These are phyloP conservation scores for Aulographum hederae DNA, from an alignment of 2,329 filamentous ascomycete genomes.

Conservation along the genomic window DNA sequence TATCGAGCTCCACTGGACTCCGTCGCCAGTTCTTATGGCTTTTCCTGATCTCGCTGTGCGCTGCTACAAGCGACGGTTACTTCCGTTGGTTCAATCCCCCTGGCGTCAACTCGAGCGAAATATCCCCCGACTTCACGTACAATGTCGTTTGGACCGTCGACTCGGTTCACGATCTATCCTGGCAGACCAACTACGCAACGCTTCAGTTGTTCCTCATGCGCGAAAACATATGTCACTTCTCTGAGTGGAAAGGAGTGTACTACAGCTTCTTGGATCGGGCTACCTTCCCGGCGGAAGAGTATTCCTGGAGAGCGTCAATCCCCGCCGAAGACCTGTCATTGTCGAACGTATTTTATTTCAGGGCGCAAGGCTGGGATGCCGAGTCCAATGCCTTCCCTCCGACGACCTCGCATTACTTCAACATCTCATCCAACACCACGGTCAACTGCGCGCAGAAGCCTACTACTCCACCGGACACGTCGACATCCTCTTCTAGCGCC, in stretches of 20 bases:
- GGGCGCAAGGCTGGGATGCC: neutral
- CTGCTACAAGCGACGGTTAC: no score
- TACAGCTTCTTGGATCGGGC: neutral
- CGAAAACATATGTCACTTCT: neutral
- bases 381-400: neutral
- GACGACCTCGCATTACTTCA: neutral
- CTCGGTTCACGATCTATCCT: neutral
- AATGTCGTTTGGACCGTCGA: neutral
- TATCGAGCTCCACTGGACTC: no score
- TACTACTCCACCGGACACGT: no score
- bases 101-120: no score
- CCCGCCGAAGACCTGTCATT: neutral
- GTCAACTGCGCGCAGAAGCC: no score
- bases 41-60: no score
- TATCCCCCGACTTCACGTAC: no score
- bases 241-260: neutral
- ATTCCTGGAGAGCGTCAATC: neutral
- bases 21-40: no score
- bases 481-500: no score
- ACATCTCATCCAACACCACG: neutral
- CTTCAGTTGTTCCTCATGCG: neutral
- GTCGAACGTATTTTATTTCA: neutral
- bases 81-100: no score
- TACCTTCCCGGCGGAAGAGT: neutral
- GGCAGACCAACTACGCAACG: neutral